phyloP scores from a whole-genome alignment of 768 basidiomycete species.

The Lactarius quietus region DNA sequence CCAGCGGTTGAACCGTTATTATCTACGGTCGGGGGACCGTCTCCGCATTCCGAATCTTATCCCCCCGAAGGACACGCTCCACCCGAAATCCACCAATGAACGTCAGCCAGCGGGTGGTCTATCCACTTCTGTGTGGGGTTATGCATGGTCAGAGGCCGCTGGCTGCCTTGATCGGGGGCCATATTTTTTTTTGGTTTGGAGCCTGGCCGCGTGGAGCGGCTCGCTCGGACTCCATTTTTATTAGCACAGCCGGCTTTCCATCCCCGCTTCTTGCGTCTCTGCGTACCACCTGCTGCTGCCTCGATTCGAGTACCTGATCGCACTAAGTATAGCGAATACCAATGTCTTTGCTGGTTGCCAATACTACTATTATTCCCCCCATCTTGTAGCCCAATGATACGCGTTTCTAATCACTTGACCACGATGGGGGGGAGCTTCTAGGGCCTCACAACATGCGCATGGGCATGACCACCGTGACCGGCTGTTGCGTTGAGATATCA shows the following conservation, averaged over 20 bases:
- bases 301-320: slow-evolving; percentile 14
- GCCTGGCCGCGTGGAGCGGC: slow-evolving; percentile 1
- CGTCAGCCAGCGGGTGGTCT: background rate
- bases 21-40: slow-evolving; percentile 8
- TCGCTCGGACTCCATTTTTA: slow-evolving; percentile 6
- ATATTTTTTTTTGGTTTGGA: slow-evolving; percentile 4
- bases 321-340: slow-evolving; percentile 10
- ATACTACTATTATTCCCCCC: slow-evolving; percentile 6
- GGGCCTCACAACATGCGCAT: background rate
- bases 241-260: slow-evolving; percentile 10
- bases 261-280: background rate
- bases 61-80: slow-evolving; percentile 17
- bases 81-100: slow-evolving; percentile 14
- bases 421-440: background rate
- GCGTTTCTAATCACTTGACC: background rate
- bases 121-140: slow-evolving; percentile 1
- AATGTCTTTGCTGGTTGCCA: slow-evolving; percentile 9
- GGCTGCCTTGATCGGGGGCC: background rate
- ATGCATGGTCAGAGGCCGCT: slow-evolving; percentile 1
- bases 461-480: background rate
- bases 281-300: background rate
- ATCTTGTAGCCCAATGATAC: slow-evolving; percentile 6
- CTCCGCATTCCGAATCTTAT: slow-evolving; percentile 5
- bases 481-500: background rate
- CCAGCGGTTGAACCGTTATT: slow-evolving; percentile 18